A percentile compares a stretch with the other conserved stretches of the same genome.
phyloP scores from a whole-genome alignment of 768 basidiomycete genomes.

The Ephemerocybe angulata region DNA sequence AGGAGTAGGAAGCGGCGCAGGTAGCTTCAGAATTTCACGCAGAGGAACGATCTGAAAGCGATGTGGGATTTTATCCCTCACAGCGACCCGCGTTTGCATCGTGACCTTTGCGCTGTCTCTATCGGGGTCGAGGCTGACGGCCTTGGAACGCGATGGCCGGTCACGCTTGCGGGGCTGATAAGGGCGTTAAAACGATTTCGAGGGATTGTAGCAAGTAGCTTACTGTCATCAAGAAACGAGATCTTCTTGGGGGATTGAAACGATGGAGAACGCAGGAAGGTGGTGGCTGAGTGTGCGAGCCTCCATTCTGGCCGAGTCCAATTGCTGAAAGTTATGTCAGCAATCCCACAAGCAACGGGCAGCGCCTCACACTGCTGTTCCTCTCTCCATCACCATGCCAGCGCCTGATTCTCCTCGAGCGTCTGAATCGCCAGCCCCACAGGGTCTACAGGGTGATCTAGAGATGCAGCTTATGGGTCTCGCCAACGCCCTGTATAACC shows the following conservation, averaged over 20 bases:
- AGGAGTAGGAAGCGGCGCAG: constrained; percentile 7
- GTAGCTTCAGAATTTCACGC: constrained; percentile 28
- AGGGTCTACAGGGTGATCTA: constrained; percentile 67
- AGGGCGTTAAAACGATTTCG: neutral
- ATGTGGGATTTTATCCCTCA: constrained; percentile 41
- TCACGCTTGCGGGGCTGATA: neutral
- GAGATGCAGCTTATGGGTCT: constrained; percentile 75
- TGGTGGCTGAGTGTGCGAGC: no score
- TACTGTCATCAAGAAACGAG: neutral
- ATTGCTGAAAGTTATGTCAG: no score
- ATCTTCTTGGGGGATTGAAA: no score
- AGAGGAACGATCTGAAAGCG: constrained; percentile 43
- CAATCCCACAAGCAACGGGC: no score
- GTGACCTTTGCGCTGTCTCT: constrained; percentile 24
- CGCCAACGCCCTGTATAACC: constrained; percentile 73
- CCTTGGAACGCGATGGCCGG: neutral
- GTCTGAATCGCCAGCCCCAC: constrained; percentile 69
- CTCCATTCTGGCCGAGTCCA: no score
- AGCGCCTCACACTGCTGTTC: no score
- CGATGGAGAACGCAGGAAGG: no score
- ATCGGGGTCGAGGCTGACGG: constrained; percentile 9
- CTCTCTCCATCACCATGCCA: constrained; percentile 4
- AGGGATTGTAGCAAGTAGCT: neutral
- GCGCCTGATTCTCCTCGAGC: constrained; percentile 69
- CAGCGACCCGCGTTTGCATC: constrained; percentile 44